Evolutionary conservation across 1,139 yeast species (phyloP), one percentile per base, ranked within the genome.

Genomic region (Saccharomyces hybrid): DNA sequence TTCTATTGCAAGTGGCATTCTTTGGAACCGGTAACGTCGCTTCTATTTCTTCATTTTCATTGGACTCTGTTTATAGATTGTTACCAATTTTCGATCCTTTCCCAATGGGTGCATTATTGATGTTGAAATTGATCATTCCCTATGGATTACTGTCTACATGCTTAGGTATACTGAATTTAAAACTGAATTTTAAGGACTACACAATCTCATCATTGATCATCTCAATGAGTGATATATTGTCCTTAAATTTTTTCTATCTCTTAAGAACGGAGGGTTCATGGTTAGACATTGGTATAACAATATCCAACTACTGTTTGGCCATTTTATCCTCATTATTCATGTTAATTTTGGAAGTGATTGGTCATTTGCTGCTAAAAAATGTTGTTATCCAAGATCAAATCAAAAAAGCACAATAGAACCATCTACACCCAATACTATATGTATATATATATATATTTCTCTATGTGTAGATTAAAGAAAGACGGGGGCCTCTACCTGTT

Each of bases 11-110:
- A 70, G 78, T 90, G 58, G 96, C 97, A 1, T 95, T 95, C 72
- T 93, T 95, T 64, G 99, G 99, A 5, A 91, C 96, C 0, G 99
- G 99, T 52, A 95, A 95, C 65, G 84, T 95, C 56, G 88, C 98
- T 1, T 89, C 97, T 4, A 87, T 95, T 57, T 91, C 98, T 2
- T 83, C 98, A 2, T 95, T 95, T 70, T 89, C 97, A 1, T 76
- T 95, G 61, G 99, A 95, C 66, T 87, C 97, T 0, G 99, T 95
- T 5, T 86, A 84, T 69, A 78, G 99, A 56, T 76, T 95, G 63
- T 72, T 93, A 48, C 98, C 99, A 1, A 82, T 95, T 5, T 95
- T 95, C 70, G 96, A 89, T 66, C 99, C 99, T 4, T 91, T 95
- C 74, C 80, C 96, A 48, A 91, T 91, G 98, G 97, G 97, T 6